Evolutionary conservation across 78 protist species (phyloP), one percentile per base, ranked within the genome.

Genomic region (Andalucia godoyi): DNA sequence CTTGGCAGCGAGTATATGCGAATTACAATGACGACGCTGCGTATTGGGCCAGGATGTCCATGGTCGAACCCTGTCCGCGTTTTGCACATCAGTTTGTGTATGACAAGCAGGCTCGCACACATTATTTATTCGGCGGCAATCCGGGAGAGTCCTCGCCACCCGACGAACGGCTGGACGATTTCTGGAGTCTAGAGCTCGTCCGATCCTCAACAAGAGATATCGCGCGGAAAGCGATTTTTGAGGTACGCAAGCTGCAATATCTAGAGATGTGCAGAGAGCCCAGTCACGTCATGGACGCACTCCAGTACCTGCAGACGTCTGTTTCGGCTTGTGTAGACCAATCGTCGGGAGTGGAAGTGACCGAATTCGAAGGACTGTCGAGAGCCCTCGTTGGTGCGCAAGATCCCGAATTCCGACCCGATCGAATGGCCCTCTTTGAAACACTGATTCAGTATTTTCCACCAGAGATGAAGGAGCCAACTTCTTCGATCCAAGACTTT

Each of bases 51-150:
- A 18, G 36, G 36, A 29, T 37, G 51, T 49, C 18, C 47, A 29
- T 9, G 38, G 41, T 37, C 27, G 66, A 60, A 1, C 66, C 66
- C 27, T 60, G 66, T n/a, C 66, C 66, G 15, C 36, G 66, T 9
- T 60, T 34, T 34, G 66, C 66, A 13, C 66, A 60, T 13, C 66
- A 60, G 47, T 33, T 60, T n/a, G 66, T 60, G 47, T 60, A 37
- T 49, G 41, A 60, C 41, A 9, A 39, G n/a, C n/a, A n/a, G n/a
- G n/a, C n/a, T n/a, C n/a, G 8, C 51, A 10, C 40, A 30, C 71
- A 50, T 13, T 65, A 65, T 15, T 18, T 65, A 29, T 65, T 46
- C 18, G 58, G 60, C 33, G 57, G 72, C 60, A 49, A 51, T 37
- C 57, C 72, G 37, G 72, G 57, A 21, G 57, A n/a, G 59, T 4